Evolutionary conservation across 164 flowering plant species (phyloP).

Genomic region (Dillenia suffruticosa): DNA sequence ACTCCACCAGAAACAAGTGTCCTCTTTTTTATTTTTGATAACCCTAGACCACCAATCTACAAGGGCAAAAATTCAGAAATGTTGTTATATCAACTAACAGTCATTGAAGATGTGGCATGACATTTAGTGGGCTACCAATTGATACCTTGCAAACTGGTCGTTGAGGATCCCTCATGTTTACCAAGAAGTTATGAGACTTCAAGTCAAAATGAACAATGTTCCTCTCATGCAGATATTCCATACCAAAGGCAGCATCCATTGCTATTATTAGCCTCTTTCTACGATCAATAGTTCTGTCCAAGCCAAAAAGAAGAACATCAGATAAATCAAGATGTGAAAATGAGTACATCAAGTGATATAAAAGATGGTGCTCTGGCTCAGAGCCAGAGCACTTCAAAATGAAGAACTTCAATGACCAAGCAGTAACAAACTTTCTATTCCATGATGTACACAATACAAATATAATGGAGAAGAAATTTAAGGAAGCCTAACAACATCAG

Average conservation of each 20-base stretch:
- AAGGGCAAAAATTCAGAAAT: background rate
- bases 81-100: background rate
- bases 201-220: constrained; percentile 50
- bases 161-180: constrained; percentile 47
- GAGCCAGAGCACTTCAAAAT: too few species aligned
- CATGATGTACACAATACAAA: too few species aligned
- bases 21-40: constrained; percentile 33
- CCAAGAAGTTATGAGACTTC: constrained; percentile 44
- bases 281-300: constrained; percentile 44
- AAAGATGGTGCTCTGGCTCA: too few species aligned
- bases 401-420: too few species aligned
- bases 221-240: constrained; percentile 50
- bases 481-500: too few species aligned
- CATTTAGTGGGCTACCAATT: too few species aligned
- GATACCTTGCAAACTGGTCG: constrained; percentile 50
- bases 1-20: constrained; percentile 34
- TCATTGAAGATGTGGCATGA: too few species aligned
- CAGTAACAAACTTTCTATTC: too few species aligned
- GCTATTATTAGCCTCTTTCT: constrained; percentile 48
- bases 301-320: background rate
- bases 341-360: too few species aligned
- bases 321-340: background rate
- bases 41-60: constrained; percentile 47
- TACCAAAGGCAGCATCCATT: constrained; percentile 58
- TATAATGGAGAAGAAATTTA: too few species aligned